Base-by-base conservation (phyloP, 2,329 filamentous ascomycete genomes). In the Trichoderma guizhouense region DNA sequence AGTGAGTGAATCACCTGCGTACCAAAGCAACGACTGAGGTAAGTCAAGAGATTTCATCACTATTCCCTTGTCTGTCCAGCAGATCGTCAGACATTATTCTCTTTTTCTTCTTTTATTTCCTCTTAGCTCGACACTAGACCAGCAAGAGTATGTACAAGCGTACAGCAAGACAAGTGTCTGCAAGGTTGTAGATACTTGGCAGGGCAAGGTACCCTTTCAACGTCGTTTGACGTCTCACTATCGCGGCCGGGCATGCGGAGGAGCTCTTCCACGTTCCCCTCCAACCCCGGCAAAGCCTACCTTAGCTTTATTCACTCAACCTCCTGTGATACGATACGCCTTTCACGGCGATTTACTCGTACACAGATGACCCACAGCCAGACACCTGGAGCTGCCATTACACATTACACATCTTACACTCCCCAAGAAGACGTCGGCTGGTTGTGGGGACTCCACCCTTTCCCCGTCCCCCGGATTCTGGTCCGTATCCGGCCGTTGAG, bases 211-310 rank as follows among this genome's bases (percentile, higher is more conserved):
- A 32, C 62, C 62, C 15, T 51, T n/a, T 53, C 21, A 24, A 53
- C n/a, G n/a, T 53, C n/a, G 9, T 51, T 47, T 21, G 61, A 43
- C 62, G 39, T 32, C 66, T 62, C 39, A 39, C 43, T 57, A 57
- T 62, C 70, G 47, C 70, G 64, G 70, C 70, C 70, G 70, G 70
- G 55, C 70, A 43, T 61, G 64, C 70, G 70, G 70, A 72, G 63
- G 64, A 68, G 32, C 57, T 26, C 39, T 62, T 62, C 57, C 57
- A 61, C 66, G 57, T 62, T 63, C 32, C 57, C 57, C 39, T 62
- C 51, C 51, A 39, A 21, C 43, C 70, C 70, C 47, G 70, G 70
- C 24, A 69, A 43, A 55, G 57, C 21, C 34, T 47, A 24, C 30
- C 24, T 34, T 63, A 30, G 61, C 14, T 28, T 39, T 57, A 30